These are phyloP conservation scores for Trifolium repens DNA, from an alignment of 306 rosid species.

Conservation along the genomic window DNA sequence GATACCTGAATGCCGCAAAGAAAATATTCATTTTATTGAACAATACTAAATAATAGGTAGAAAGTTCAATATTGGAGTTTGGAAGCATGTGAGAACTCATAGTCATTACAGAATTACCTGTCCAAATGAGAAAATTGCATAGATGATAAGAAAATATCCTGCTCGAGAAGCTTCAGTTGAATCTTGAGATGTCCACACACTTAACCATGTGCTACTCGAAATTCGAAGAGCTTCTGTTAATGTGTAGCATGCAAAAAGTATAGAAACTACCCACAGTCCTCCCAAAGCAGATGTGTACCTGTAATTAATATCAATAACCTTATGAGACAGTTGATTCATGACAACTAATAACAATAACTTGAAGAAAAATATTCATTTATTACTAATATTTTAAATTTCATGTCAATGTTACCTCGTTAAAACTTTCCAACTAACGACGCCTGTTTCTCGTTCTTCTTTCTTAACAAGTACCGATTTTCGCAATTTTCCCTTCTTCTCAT, in stretches of 20 bases:
- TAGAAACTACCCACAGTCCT: slow-evolving; percentile 74
- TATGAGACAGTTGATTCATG: neutral
- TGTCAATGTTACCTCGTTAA: slow-evolving; percentile 58
- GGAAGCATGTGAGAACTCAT: slow-evolving; percentile 21
- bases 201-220: slow-evolving; percentile 85
- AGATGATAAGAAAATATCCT: slow-evolving; percentile 70
- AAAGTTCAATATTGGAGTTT: neutral
- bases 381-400: slow-evolving; percentile 2
- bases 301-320: no score
- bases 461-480: slow-evolving; percentile 69
- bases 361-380: slow-evolving; percentile 2
- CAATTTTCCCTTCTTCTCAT: slow-evolving; percentile 57
- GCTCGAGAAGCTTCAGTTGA: slow-evolving; percentile 51
- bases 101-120: slow-evolving; percentile 58
- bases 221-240: slow-evolving; percentile 76
- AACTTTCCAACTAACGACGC: slow-evolving; percentile 82
- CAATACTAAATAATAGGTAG: slow-evolving; percentile 21
- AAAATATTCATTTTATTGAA: slow-evolving; percentile 32
- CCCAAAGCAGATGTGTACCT: slow-evolving; percentile 87
- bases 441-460: slow-evolving; percentile 90
- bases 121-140: slow-evolving; percentile 73
- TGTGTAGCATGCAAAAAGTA: slow-evolving; percentile 65
- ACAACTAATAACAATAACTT: neutral
- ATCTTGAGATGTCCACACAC: slow-evolving; percentile 78
- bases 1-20: slow-evolving; percentile 60